These are phyloP conservation scores for Solanum medicagineum DNA, from an alignment of 257 asterid species.

Conservation along the genomic window DNA sequence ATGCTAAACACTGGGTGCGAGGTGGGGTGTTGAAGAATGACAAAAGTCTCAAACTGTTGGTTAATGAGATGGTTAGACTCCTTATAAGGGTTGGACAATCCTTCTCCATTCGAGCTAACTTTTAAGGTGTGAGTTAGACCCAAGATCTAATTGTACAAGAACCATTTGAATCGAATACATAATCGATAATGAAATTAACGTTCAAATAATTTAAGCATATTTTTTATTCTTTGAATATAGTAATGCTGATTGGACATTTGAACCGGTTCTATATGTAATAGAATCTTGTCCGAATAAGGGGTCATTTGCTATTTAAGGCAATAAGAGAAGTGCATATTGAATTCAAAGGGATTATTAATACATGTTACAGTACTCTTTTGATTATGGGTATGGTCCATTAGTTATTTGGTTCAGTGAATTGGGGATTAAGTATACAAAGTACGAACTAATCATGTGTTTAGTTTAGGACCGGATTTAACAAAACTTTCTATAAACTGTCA, in stretches of 20 bases:
- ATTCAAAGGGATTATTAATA: neutral
- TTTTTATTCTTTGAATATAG: neutral
- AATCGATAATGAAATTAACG: no score
- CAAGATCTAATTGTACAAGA: no score
- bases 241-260: neutral
- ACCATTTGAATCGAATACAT: no score
- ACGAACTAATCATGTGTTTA: neutral
- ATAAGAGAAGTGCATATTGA: neutral
- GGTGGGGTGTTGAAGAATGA: no score
- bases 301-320: neutral
- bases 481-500: neutral
- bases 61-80: no score
- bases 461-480: neutral
- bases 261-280: neutral
- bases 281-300: neutral
- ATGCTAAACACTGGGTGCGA: no score
- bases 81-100: no score
- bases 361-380: neutral
- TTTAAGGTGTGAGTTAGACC: no score
- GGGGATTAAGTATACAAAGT: no score
- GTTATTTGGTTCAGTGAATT: neutral
- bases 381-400: neutral
- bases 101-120: no score
- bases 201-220: no score
- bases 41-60: no score